These are phyloP conservation scores for Macrotyloma uniflorum DNA, from an alignment of 306 rosid genomes.

Conservation along the genomic window DNA sequence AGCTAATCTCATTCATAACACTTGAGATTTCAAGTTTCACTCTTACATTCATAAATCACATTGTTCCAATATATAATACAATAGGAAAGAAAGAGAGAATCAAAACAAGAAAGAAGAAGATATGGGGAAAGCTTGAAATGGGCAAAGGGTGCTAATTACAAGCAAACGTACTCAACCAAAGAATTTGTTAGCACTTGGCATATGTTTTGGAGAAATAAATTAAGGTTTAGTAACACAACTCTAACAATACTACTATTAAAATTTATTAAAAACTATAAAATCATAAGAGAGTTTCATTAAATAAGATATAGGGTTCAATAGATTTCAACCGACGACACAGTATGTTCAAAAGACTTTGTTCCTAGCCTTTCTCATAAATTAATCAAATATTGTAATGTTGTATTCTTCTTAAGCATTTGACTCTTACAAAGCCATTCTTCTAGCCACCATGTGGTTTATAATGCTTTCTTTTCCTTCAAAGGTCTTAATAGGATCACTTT, in stretches of 20 bases:
- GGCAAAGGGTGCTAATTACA: background rate
- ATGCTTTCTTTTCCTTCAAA: constrained; percentile 1
- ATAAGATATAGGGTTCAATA: background rate
- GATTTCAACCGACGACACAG: background rate
- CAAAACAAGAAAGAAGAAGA: no score
- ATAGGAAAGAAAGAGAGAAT: no score
- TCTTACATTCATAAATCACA: no score
- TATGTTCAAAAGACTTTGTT: background rate
- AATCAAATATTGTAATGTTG: constrained; percentile 1
- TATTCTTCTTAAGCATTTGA: constrained; percentile 13
- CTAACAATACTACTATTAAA: background rate
- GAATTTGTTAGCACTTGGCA: background rate
- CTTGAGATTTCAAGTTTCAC: no score
- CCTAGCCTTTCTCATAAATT: background rate
- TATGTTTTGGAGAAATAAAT: background rate
- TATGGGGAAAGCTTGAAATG: no score
- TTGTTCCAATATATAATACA: no score
- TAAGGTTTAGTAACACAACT: background rate
- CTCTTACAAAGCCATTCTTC: background rate
- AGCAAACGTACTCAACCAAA: background rate
- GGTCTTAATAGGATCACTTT: background rate
- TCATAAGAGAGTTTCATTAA: background rate
- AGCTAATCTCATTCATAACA: background rate
- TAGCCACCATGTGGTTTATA: background rate
- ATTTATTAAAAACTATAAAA: background rate